These are phyloP conservation scores for Cronartium quercuum DNA, from an alignment of 1,284 basidiomycete species.

Conservation along the genomic window DNA sequence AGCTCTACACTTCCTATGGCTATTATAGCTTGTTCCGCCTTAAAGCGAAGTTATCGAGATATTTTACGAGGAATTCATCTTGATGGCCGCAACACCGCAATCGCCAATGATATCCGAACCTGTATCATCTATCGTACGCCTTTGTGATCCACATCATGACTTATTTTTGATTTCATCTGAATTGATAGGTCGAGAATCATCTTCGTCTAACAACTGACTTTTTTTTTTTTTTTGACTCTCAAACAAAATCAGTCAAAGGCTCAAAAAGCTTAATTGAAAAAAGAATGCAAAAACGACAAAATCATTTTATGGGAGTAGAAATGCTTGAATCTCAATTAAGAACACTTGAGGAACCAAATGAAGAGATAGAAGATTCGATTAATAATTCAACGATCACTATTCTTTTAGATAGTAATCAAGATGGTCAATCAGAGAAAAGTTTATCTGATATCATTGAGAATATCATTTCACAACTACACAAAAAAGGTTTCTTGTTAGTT, in stretches of 20 bases:
- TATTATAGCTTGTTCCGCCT: slow-evolving; percentile 46
- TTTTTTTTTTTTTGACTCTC: too few relatives aligned
- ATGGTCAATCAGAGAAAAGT: background rate
- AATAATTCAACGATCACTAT: slow-evolving; percentile 12
- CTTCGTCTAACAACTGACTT: background rate
- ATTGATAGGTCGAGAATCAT: background rate
- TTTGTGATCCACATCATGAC: background rate
- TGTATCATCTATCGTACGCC: slow-evolving; percentile 30
- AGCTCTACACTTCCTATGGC: background rate
- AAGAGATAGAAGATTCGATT: slow-evolving; percentile 2
- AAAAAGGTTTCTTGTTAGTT: background rate
- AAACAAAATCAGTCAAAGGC: slow-evolving; percentile 3
- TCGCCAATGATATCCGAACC: background rate
- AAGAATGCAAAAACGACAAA: slow-evolving; percentile 22
- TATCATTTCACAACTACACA: background rate
- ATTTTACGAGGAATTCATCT: slow-evolving; percentile 40
- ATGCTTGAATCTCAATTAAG: slow-evolving; percentile 22
- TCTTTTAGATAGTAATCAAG: background rate
- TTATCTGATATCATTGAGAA: background rate
- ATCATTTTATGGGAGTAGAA: slow-evolving; percentile 23
- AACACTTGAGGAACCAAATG: slow-evolving; percentile 34
- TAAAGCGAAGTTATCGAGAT: slow-evolving; percentile 45
- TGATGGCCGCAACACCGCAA: too few relatives aligned
- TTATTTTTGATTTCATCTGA: background rate
- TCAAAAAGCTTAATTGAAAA: background rate